These are phyloP conservation scores for Paecilomyces niveus DNA, from an alignment of 2,329 filamentous ascomycete genomes.

Conservation along the genomic window DNA sequence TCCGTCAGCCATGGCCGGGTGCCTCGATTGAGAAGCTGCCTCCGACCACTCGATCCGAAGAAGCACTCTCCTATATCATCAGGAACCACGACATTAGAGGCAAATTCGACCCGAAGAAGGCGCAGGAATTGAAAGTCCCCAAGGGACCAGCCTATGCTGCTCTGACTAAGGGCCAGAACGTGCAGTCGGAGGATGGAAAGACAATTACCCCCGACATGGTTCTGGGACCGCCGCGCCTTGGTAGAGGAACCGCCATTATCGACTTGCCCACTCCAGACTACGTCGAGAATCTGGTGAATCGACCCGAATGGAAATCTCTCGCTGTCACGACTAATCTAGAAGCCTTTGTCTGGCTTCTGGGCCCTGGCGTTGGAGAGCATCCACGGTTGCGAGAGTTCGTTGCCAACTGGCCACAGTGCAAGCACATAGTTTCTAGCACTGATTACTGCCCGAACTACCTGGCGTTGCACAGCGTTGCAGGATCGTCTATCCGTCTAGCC, in stretches of 20 bases:
- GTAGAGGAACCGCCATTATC: constrained; percentile 69
- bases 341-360: constrained; percentile 75
- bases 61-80: constrained; percentile 79
- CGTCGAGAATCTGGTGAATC: constrained; percentile 59
- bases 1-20: constrained; percentile 73
- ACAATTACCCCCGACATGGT: constrained; percentile 83
- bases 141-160: constrained; percentile 51
- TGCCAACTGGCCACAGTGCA: constrained; percentile 48
- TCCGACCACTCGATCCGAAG: constrained; percentile 55
- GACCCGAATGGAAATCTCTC: constrained; percentile 63
- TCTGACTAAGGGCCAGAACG: constrained; percentile 57
- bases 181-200: constrained; percentile 57
- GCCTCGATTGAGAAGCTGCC: constrained; percentile 60
- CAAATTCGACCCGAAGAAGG: constrained; percentile 65
- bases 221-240: constrained; percentile 58
- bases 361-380: constrained; percentile 58
- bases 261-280: constrained; percentile 69
- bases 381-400: constrained; percentile 63
- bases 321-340: constrained; percentile 61
- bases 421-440: constrained; percentile 70
- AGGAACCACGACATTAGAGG: constrained; percentile 70
- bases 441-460: constrained; percentile 73
- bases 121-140: constrained; percentile 57
- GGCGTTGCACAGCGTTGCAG: constrained; percentile 58
- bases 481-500: constrained; percentile 61